phyloP scores from a whole-genome alignment of 1,139 yeast genomes.

The Pneumocystis carinii region DNA sequence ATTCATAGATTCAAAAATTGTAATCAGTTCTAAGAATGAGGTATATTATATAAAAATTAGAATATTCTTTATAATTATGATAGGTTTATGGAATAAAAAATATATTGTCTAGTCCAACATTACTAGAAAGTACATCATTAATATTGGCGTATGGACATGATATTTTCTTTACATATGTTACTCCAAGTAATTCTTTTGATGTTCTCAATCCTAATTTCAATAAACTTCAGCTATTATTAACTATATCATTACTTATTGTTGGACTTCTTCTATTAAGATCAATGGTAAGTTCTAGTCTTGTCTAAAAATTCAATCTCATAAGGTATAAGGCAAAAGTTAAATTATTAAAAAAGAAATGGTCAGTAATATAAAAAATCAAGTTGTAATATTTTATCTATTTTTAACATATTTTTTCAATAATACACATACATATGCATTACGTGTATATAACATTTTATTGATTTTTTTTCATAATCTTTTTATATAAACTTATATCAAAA shows the following conservation, averaged over 20 bases:
- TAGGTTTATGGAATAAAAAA: constrained; percentile 20
- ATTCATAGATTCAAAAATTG: constrained; percentile 31
- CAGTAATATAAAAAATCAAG: not conserved
- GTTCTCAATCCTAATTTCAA: constrained; percentile 54
- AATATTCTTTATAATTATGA: constrained; percentile 19
- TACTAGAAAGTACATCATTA: constrained; percentile 66
- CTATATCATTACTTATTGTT: constrained; percentile 40
- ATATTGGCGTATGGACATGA: constrained; percentile 53
- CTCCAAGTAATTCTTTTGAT: constrained; percentile 80
- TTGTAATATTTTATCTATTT: not conserved
- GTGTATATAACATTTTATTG: not conserved
- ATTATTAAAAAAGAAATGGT: not conserved
- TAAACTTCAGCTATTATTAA: constrained; percentile 44
- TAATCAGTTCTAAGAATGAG: constrained; percentile 28
- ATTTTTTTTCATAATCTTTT: not conserved
- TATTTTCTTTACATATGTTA: constrained; percentile 57
- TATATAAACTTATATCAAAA: constrained; percentile 15
- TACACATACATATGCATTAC: not conserved
- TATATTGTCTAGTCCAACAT: constrained; percentile 42
- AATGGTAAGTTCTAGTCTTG: constrained; percentile 28
- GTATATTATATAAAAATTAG: not conserved
- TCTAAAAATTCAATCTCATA: constrained; percentile 22
- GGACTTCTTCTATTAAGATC: constrained; percentile 40
- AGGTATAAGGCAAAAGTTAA: not conserved
- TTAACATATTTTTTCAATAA: not conserved